Evolutionary conservation across 805 yeast genomes (phyloP), one percentile per base, ranked within the genome.

Genomic region (Torulaspora quercuum): DNA sequence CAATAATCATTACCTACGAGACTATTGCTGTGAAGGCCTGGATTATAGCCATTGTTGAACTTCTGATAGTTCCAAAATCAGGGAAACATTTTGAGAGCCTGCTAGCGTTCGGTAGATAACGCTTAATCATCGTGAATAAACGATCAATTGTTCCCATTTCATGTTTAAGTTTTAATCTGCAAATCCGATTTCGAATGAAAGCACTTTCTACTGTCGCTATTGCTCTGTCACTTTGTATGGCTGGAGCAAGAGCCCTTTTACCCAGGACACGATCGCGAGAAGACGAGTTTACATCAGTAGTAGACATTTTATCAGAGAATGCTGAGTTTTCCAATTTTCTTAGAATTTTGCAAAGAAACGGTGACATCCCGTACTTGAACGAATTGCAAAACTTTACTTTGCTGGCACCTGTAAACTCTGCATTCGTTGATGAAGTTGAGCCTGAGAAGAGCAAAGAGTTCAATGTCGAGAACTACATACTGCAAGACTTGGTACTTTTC

Each of bases 361-460:
- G 80, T 9, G 59, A 80, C 33, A 66, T 86, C 1, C 87, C 87
- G 2, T 57, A 61, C 25, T 55, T 86, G 20, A 85, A 83, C 52
- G 62, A 62, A 13, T 55, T 81, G 42, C 62, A 64, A 15, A 80
- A 83, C 54, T 74, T 80, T 39, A 84, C 95, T 0, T 59, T 86
- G n/a, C 55, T 82, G 25, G 95, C 94, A 1, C 95, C 95, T 0
- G 71, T 81, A 8, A 86, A 86, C 54, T 78, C 80, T 46, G 95
- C 95, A 1, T 84, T 82, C 57, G 67, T 64, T 4, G 42, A 43
- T 5, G 41, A 41, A 4, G 14, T 29, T 13, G 30, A 13, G 10
- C 42, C 29, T 13, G 29, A 33, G 5, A 10, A 27, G 9, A 36
- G 26, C 12, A 16, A 22, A 4, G 28, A 40, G 2, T 50, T 53